Evolutionary conservation across 2,329 filamentous ascomycete genomes (phyloP).

Genomic region (Eurotiales sp.): DNA sequence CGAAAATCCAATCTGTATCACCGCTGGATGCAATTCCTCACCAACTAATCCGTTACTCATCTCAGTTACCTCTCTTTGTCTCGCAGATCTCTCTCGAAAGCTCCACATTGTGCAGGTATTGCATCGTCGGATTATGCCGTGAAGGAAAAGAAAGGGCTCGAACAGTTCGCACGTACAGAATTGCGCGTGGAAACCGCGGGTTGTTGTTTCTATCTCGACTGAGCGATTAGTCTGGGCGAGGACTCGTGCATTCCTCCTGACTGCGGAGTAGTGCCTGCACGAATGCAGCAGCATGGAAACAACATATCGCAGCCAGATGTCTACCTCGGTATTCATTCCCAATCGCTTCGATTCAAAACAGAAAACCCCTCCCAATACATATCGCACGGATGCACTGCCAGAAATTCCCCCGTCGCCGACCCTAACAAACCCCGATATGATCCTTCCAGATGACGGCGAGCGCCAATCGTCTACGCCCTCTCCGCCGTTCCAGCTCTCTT

Average conservation of each 20-base stretch:
- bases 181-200: constrained; percentile 6
- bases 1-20: background rate
- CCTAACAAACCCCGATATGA: constrained; percentile 91
- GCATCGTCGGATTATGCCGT: constrained; percentile 7
- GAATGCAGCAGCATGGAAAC: constrained; percentile 12
- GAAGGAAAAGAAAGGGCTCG: background rate
- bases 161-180: background rate
- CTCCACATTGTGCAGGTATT: constrained; percentile 5
- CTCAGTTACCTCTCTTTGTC: background rate
- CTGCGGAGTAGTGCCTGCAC: background rate
- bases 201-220: background rate
- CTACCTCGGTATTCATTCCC: constrained; percentile 13
- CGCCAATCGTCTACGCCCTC: constrained; percentile 46
- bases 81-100: background rate
- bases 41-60: background rate
- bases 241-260: constrained; percentile 4
- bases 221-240: background rate
- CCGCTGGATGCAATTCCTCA: background rate
- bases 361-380: constrained; percentile 5
- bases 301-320: constrained; percentile 4
- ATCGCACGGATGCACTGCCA: constrained; percentile 9
- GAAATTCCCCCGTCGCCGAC: constrained; percentile 69
- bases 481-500: constrained; percentile 50
- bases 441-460: constrained; percentile 67
- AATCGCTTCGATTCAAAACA: constrained; percentile 18